Base-by-base conservation (phyloP, 805 yeast species). In the Saturnispora dispora region DNA sequence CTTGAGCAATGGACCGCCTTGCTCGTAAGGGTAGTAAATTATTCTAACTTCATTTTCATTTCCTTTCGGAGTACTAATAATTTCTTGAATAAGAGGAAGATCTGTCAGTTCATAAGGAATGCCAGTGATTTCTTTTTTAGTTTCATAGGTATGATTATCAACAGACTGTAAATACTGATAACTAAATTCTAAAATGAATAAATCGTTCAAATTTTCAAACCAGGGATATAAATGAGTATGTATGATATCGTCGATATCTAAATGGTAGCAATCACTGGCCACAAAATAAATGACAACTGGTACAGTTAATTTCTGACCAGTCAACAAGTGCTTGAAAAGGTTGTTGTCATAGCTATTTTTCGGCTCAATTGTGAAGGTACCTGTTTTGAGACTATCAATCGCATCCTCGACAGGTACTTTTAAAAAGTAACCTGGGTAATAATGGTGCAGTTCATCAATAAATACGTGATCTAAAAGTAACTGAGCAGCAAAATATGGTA, bases 401-500 rank as follows among this genome's bases (percentile, higher is more conserved):
- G 45, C n/a, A 13, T 48, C 32, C 15, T 42, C 23, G 5, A 17
- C 10, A 4, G 2, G 23, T 35, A 53, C 18, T 49, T 56, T 59
- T 15, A 53, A 52, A 46, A 63, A 64, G 7, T 54, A 56, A 35
- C 58, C 62, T 3, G 56, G 54, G 6, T 59, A 39, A 45, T 66
- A 61, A 9, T 50, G 43, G 2, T 52, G 36, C 6, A 67, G 36
- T 41, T 67, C 71, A 2, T 57, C 64, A 5, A 47, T 52, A 57
- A 55, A 67, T 39, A 67, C 57, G 46, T 64, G 62, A 48, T 65
- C 66, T 5, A 65, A 35, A 4, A 68, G 27, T 17, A 67, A 55
- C 56, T 78, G 83, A 1, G 78, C 66, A 3, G 74, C 55, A 48
- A 67, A 74, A 56, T 66, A 78, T 3, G 83, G 83, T 46, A 78